Base-by-base conservation (phyloP, 2,329 filamentous ascomycete species). In the Aspergillus chevalieri region DNA sequence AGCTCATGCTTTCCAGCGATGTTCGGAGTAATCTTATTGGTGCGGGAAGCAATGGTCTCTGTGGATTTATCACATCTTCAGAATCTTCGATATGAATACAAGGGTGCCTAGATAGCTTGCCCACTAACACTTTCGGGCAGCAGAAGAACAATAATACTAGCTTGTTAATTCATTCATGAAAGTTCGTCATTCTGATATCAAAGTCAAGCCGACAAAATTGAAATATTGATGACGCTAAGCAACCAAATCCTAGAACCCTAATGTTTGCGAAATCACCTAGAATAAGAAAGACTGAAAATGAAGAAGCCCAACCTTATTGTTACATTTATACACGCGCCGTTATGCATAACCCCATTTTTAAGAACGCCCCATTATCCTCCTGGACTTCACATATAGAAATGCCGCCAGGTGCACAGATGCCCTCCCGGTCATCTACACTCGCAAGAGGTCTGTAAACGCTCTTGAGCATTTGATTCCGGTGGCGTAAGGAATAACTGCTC, bases 61-160 rank as follows among this genome's bases (percentile, higher is more conserved):
- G 69, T 73, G 47, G 66, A 73, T 50, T 52, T 72, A 8, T 57
- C 57, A 12, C 52, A 65, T 33, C 64, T 73, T 34, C 66, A 72
- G 51, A 56, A 61, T 49, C 63, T 73, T 43, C 66, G 65, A 36
- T 73, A 73, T 52, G 64, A 64, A 28, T 72, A 70, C 48, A 73
- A 73, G 57, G 70, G 70, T 30, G 70, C 68, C 22, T 71, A 65
- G 45, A 30, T 30, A 12, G 26, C 26, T 12, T 30, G 10, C 9
- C 24, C 24, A 26, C 8, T 26, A 26, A 26, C 24, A 26, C 24
- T 26, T 9, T 26, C 9, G 24, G 8, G 24, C 24, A 26, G 24
- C 24, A 26, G 24, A 26, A 26, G 24, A 26, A 10, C 24, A 10
- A 26, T 26, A 26, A 26, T 26, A 26, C 24, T 26, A 26, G 24